Evolutionary conservation across 2,329 filamentous ascomycete species (phyloP).

Genomic region (Onygenales sp.): DNA sequence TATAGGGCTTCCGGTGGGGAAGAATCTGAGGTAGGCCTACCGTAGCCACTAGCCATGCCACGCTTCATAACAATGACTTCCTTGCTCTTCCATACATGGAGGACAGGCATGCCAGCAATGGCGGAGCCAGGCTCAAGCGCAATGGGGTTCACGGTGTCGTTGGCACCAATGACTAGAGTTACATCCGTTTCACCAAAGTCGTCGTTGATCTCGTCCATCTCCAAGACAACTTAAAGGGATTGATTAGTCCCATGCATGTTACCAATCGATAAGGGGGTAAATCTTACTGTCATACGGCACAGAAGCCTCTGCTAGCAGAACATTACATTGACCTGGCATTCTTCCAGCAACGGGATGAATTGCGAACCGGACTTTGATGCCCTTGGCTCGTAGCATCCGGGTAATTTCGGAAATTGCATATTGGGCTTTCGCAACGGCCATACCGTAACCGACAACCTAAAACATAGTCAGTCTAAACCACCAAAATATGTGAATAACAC

Average conservation of each 20-base stretch:
- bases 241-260: slow-evolving; percentile 9
- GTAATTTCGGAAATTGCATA: slow-evolving; percentile 83
- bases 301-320: slow-evolving; percentile 75
- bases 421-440: slow-evolving; percentile 90
- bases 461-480: slow-evolving; percentile 3
- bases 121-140: slow-evolving; percentile 72
- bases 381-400: slow-evolving; percentile 59
- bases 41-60: slow-evolving; percentile 79
- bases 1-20: neutral
- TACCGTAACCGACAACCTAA: slow-evolving; percentile 72
- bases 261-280: neutral
- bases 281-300: slow-evolving; percentile 72
- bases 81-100: slow-evolving; percentile 91
- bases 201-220: slow-evolving; percentile 96
- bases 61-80: slow-evolving; percentile 90
- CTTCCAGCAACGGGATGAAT: slow-evolving; percentile 85
- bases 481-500: slow-evolving; percentile 48
- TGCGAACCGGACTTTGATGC: slow-evolving; percentile 75
- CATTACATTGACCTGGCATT: slow-evolving; percentile 91
- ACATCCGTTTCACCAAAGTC: slow-evolving; percentile 80
- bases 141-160: slow-evolving; percentile 88
- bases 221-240: slow-evolving; percentile 53
- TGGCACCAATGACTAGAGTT: slow-evolving; percentile 81
- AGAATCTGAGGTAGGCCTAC: slow-evolving; percentile 33
- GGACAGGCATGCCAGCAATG: slow-evolving; percentile 86